phyloP scores from a whole-genome alignment of 768 basidiomycete species.

The Rhodotorula kratochvilovae region DNA sequence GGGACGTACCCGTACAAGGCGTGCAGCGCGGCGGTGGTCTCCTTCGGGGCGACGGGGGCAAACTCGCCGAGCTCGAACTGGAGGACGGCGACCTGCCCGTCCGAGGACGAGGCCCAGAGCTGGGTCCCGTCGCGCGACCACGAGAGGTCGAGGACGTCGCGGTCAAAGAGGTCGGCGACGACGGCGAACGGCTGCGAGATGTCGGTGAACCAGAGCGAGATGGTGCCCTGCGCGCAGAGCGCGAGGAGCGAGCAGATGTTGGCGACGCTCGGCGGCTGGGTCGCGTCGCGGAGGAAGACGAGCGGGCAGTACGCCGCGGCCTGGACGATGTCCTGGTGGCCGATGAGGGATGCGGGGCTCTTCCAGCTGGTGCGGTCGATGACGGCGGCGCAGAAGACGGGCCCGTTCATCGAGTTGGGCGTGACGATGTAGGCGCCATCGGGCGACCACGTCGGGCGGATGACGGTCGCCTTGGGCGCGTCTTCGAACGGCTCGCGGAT shows the following conservation, averaged over 20 bases:
- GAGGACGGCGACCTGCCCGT: constrained; percentile 87
- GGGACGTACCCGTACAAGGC: constrained; percentile 26
- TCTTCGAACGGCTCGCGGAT: constrained; percentile 86
- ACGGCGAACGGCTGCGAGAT: constrained; percentile 85
- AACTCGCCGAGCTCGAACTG: constrained; percentile 59
- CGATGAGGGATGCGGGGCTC: constrained; percentile 87
- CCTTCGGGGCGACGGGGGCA: constrained; percentile 48
- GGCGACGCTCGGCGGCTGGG: neutral
- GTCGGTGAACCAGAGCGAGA: constrained; percentile 96
- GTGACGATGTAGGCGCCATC: constrained; percentile 98
- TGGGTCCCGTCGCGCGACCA: constrained; percentile 93
- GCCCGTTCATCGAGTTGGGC: constrained; percentile 95
- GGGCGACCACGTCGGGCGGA: constrained; percentile 68
- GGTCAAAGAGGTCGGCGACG: constrained; percentile 85
- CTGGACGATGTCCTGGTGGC: constrained; percentile 89
- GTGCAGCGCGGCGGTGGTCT: constrained; percentile 57
- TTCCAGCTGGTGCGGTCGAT: constrained; percentile 79
- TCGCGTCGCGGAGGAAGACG: constrained; percentile 2
- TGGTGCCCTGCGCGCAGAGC: constrained; percentile 83
- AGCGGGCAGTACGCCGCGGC: constrained; percentile 2
- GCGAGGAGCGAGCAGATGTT: constrained; percentile 74
- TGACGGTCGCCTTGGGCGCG: constrained; percentile 85
- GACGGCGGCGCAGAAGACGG: constrained; percentile 94
- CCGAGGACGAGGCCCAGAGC: constrained; percentile 89
- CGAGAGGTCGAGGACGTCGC: constrained; percentile 89